Base-by-base conservation (phyloP, 1,284 basidiomycete species). In the Mycena citricolor region DNA sequence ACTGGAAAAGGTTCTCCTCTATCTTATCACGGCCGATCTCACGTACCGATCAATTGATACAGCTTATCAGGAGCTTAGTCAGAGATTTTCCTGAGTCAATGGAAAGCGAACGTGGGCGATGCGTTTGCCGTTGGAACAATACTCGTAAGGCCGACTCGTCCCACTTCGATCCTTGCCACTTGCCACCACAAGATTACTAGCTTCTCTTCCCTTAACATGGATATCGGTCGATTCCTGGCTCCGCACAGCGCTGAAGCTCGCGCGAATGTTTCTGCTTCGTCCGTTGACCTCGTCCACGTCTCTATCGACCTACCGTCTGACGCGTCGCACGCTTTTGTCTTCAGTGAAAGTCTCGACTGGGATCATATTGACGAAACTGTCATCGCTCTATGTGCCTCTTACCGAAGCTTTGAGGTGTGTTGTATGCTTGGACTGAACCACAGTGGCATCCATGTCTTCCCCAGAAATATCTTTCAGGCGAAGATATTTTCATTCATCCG, bases 161-260 rank as follows among this genome's bases (percentile, higher is more conserved):
- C n/a, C n/a, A n/a, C n/a, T n/a, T n/a, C n/a, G n/a, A n/a, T n/a
- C n/a, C n/a, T n/a, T n/a, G n/a, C n/a, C n/a, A n/a, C n/a, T n/a
- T n/a, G n/a, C n/a, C n/a, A n/a, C n/a, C n/a, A n/a, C n/a, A n/a
- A n/a, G n/a, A n/a, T n/a, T n/a, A n/a, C n/a, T n/a, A n/a, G n/a
- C n/a, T n/a, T 39, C 47, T 28, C 49, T 39, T 44, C 46, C 49
- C 35, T 54, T 37, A 30, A 43, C 45, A 47, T 49, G 51, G 57
- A 52, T 47, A 83, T 89, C 78, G 83, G 86, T 55, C 76, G 77
- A 56, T 83, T 86, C 63, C 74, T 87, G 39, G 77, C 83, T 11
- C 82, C 85, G 13, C 71, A 84, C 46, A 79, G 83, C 21, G 80
- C 79, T 40, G 86, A 90, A 63, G 86, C 86, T 35, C 61, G 74